Conservation (phyloP, 305 asterid genomes). For the Fraxinus nigra region DNA sequence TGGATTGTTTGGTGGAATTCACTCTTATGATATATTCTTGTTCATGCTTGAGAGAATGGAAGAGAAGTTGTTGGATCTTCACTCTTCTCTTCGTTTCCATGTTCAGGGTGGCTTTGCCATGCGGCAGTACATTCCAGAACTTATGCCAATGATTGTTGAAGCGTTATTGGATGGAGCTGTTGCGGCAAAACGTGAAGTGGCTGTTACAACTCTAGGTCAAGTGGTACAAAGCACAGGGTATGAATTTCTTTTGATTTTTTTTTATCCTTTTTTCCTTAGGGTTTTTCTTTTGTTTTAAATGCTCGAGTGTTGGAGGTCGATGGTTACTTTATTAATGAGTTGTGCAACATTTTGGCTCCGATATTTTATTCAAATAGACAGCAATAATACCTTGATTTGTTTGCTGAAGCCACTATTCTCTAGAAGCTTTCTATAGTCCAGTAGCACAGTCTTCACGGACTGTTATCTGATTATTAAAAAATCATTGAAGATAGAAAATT, state of each 20-base stretch:
- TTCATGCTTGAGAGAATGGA: slow-evolving; percentile 10
- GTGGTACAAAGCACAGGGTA: slow-evolving; percentile 99
- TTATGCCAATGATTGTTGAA: slow-evolving; percentile 92
- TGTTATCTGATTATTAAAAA: background rate
- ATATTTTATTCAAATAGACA: background rate
- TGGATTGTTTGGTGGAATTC: slow-evolving; percentile 10
- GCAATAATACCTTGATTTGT: background rate
- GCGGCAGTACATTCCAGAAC: slow-evolving; percentile 92
- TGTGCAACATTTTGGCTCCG: background rate
- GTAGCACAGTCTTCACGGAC: background rate
- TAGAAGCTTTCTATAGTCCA: background rate
- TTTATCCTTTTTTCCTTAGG: slow-evolving; percentile 7
- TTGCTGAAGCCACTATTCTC: background rate
- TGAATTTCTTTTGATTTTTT: slow-evolving; percentile 26
- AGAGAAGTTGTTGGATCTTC: slow-evolving; percentile 8
- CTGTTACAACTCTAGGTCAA: slow-evolving; percentile 96
- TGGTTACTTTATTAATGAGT: slow-evolving; percentile 12
- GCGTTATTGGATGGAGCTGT: slow-evolving; percentile 95
- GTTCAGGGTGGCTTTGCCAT: slow-evolving; percentile 95
- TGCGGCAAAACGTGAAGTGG: slow-evolving; percentile 94
- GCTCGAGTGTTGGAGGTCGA: slow-evolving; percentile 12
- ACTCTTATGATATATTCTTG: slow-evolving; percentile 1
- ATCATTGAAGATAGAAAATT: background rate
- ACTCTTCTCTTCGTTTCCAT: slow-evolving; percentile 18
- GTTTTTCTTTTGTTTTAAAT: slow-evolving; percentile 2